Evolutionary conservation across 768 basidiomycete species (phyloP), one percentile per base, ranked within the genome.

Genomic region (Lactifluus piperatus): DNA sequence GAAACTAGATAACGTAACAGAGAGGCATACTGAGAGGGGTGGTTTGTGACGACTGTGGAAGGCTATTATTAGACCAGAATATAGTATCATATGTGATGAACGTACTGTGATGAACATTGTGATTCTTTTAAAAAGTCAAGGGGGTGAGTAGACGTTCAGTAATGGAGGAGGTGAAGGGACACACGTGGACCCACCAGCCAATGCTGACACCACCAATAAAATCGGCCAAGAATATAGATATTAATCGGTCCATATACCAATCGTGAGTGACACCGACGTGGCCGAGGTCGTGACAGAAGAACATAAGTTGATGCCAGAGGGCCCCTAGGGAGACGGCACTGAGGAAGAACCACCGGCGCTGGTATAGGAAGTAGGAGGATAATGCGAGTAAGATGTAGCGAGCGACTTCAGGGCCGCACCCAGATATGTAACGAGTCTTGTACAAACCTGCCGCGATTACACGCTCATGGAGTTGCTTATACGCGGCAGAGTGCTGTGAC

Each of bases 181-280:
- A 75, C 66, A 94, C 94, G 70, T 94, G 81, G 41, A 92, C 90
- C 95, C 95, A 99, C 97, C 97, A 99, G 41, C 94, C 91, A 24
- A 97, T 79, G 69, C 94, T 97, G 54, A 99, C 75, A 5, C 97
- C 97, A 26, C 97, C 97, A 48, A 94, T 76, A 67, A 86, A 91
- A 70, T 93, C 82, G 0, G 95, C 90, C 46, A 97, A 75, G 32
- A 85, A 69, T 39, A 86, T 94, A 13, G 83, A 87, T 36, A 94
- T 73, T 37, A 92, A 67, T 32, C 94, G 82, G 71, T 99, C 95
- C 46, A 76, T 72, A 16, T 77, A 71, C 88, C 92, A 95, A 67
- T 86, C 74, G 60, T 94, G 93, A 6, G 93, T 94, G 60, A 98
- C 86, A 34, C 92, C 92, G 73, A 89, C 83, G 73, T 99, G 97